Conservation (phyloP, 2,329 filamentous ascomycete species). For the Xylariales sp. region DNA sequence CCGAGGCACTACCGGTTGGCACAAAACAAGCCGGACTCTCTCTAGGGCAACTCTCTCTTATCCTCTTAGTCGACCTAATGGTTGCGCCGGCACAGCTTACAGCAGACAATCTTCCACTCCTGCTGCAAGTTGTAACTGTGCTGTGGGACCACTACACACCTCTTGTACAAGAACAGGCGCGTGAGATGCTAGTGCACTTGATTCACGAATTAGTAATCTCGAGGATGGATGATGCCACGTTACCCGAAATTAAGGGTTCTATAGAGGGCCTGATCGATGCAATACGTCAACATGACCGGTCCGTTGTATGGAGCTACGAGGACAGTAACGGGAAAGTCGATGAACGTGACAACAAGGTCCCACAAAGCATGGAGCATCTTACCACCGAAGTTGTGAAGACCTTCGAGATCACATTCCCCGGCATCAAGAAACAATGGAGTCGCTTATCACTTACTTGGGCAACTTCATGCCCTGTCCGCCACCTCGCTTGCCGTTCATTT, state of each 20-base stretch:
- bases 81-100: slow-evolving; percentile 87
- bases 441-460: slow-evolving; percentile 93
- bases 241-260: slow-evolving; percentile 71
- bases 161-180: slow-evolving; percentile 93
- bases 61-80: slow-evolving; percentile 94
- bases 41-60: slow-evolving; percentile 90
- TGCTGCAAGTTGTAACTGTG: slow-evolving; percentile 91
- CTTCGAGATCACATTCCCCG: slow-evolving; percentile 85
- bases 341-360: slow-evolving; percentile 81
- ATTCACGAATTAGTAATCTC: slow-evolving; percentile 94
- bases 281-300: slow-evolving; percentile 84
- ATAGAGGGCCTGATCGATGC: slow-evolving; percentile 91
- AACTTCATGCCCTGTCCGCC: slow-evolving; percentile 93
- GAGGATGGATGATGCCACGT: slow-evolving; percentile 76
- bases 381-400: slow-evolving; percentile 85
- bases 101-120: slow-evolving; percentile 81
- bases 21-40: slow-evolving; percentile 95
- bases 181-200: slow-evolving; percentile 97
- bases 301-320: slow-evolving; percentile 93
- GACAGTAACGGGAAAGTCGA: slow-evolving; percentile 86
- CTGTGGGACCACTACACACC: slow-evolving; percentile 98
- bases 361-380: slow-evolving; percentile 86
- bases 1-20: slow-evolving; percentile 81
- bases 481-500: slow-evolving; percentile 95
- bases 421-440: slow-evolving; percentile 91